Percentiles rank a stretch among this genome's conserved stretches.
Evolutionary conservation across 305 asterid species (phyloP).

Genomic region (Fraxinus dipetala): DNA sequence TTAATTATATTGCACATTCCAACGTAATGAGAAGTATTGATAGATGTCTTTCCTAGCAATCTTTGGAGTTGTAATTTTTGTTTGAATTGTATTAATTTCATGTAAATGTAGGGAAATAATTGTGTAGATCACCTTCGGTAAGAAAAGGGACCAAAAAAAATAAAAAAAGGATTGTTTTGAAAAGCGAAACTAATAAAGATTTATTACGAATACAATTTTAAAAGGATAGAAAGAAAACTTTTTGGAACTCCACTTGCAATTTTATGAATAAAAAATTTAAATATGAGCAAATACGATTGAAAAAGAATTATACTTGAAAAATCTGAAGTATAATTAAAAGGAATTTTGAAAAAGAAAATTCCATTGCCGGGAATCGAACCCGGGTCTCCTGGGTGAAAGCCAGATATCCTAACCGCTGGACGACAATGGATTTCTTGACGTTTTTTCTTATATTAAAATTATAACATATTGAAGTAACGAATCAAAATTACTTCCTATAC

Average conservation of each 20-base stretch:
- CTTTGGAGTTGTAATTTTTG: not conserved
- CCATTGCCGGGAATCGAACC: slow-evolving; percentile 54
- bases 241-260: too few species aligned
- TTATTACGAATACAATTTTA: too few species aligned
- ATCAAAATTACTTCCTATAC: not conserved
- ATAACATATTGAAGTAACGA: not conserved
- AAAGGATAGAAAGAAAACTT: not conserved
- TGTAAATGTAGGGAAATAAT: not conserved
- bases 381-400: slow-evolving; percentile 61
- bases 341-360: not conserved
- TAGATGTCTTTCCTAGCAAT: not conserved
- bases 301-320: too few species aligned
- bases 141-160: not conserved
- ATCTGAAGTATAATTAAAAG: too few species aligned
- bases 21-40: slow-evolving; percentile 14
- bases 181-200: not conserved
- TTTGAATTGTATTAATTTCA: not conserved
- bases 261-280: too few species aligned
- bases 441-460: too few species aligned
- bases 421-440: slow-evolving; percentile 22
- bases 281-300: too few species aligned
- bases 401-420: slow-evolving; percentile 60
- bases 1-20: not conserved
- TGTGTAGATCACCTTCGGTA: not conserved
- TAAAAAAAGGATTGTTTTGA: not conserved